Percentiles rank a stretch among this genome's conserved stretches.
Conservation (phyloP, 1,284 basidiomycete genomes). For the Paramarasmius palmivorus region DNA sequence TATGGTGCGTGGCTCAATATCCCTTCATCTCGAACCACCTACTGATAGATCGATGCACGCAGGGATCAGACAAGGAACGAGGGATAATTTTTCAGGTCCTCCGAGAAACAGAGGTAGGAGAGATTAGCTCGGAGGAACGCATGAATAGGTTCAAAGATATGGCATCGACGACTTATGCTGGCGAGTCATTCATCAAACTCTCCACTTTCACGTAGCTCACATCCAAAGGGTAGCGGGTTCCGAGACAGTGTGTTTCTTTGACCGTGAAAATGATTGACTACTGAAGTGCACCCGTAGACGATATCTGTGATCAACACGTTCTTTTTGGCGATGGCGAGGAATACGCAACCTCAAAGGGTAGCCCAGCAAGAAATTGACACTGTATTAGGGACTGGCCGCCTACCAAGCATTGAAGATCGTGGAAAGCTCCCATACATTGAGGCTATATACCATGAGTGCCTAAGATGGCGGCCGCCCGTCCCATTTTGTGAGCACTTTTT, state of each 20-base stretch:
- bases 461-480: slow-evolving; percentile 21
- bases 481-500: slow-evolving; percentile 26
- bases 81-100: too few species aligned
- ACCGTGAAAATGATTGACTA: neutral
- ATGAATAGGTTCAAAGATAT: neutral
- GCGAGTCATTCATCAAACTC: neutral
- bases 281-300: neutral
- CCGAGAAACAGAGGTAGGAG: too few species aligned
- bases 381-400: neutral
- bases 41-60: too few species aligned
- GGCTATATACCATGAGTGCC: neutral
- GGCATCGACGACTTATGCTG: neutral
- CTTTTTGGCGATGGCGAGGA: neutral
- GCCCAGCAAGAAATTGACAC: neutral
- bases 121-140: too few species aligned
- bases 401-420: neutral
- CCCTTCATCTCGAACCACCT: too few species aligned
- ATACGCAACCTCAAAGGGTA: neutral
- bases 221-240: neutral
- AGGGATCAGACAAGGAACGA: too few species aligned
- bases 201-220: neutral
- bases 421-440: neutral
- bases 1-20: too few species aligned
- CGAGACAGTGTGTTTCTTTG: neutral
- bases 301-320: neutral